Base-by-base conservation (phyloP, 441 rosid species). In the Bocquillonia castaneifolia region DNA sequence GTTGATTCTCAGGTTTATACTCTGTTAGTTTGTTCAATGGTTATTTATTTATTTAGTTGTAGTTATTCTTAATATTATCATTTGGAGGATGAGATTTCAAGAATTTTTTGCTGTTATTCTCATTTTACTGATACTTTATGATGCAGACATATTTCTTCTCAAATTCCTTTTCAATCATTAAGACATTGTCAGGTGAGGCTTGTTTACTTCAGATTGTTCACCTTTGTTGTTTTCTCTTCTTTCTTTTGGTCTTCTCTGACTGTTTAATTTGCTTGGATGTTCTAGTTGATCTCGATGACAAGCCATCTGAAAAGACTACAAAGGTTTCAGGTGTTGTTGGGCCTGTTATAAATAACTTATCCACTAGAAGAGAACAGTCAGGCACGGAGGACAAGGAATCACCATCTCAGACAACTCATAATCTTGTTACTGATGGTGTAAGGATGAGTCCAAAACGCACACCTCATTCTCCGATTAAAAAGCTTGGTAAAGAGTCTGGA, bases 91-190 rank as follows among this genome's bases (percentile, higher is more conserved):
- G 42, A 4, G 66, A 54, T 36, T 22, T 51, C 40, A 50, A 55
- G 34, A 64, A 13, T 59, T 63, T 74, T 61, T 14, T 31, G 34
- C 6, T 50, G 15, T 18, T 40, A 58, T 73, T 71, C 76, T 79
- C 71, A 72, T 67, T 45, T n/a, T 57, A 62, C 5, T 68, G 69
- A 64, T 76, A 31, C 77, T 80, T 36, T 79, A 50, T 77, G 32
- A 73, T 84, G 91, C 98, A 95, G 99, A 92, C 99, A 50, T 95
- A 95, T 75, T 67, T 82, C 40, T 95, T 95, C 87, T 89, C 96
- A 72, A 89, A 83, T 79, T 89, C 98, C 64, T 89, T 95, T 77
- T 95, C 99, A 59, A 92, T 95, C 71, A 60, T 95, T 13, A 94
- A 95, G 79, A 95, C 98, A 48, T 72, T 95, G 70, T 85, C 96